Evolutionary conservation across 768 basidiomycete genomes (phyloP), one percentile per base, ranked within the genome.

Genomic region (Steccherinum ochraceum): DNA sequence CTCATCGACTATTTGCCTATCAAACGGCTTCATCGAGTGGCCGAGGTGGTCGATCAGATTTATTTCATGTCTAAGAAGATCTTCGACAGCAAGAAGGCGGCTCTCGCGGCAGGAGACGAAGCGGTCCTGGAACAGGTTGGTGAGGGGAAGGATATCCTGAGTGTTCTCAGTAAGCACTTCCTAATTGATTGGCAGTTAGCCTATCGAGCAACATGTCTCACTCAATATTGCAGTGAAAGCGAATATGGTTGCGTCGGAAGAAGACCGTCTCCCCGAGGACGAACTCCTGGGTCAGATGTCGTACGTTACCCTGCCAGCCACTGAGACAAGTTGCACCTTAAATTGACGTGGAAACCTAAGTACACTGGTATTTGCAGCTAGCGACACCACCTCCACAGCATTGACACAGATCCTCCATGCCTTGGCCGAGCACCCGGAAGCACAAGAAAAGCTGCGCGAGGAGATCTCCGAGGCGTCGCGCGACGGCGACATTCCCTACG

Each of bases 311-410:
- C n/a, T n/a, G n/a, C n/a, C n/a, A n/a, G n/a, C n/a, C n/a, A n/a
- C n/a, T n/a, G n/a, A 24, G 57, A 60, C 13, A 61, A 66, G 53
- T 46, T 66, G 16, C 48, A 62, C 4, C 62, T 50, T 0, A 63
- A 66, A 40, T 49, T 64, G 18, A 56, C 58, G 65, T 63, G 45
- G 5, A 63, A 55, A 10, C 20, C 4, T 7, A 24, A 65, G 61
- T 12, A 56, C 59, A 2, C 46, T 65, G 49, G 46, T 56, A 19
- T 58, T 61, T 41, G 58, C 60, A 11, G 61, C 57, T 5, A 56
- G 58, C 35, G 64, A 66, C 48, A 68, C 65, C 3, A 65, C 65
- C 16, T 61, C 67, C 12, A 61, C 54, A 43, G 55, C 61, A n/a
- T 52, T 68, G 21, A 57, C 61, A 11, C 61, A 65, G 4, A 54